These are phyloP conservation scores for Penicillium polonicum DNA, from an alignment of 2,329 filamentous ascomycete genomes.

Conservation along the genomic window DNA sequence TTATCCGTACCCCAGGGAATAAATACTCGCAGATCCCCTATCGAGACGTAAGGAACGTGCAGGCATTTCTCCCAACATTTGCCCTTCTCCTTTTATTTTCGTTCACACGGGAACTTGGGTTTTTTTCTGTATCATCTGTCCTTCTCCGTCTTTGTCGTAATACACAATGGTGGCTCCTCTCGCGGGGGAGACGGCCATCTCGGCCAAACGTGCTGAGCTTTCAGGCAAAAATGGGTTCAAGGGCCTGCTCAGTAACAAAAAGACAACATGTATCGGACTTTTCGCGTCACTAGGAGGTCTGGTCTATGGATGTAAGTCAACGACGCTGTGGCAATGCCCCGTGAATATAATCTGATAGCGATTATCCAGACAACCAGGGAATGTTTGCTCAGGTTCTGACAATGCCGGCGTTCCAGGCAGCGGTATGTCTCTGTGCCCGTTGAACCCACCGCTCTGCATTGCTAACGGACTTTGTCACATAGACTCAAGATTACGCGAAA, in stretches of 20 bases:
- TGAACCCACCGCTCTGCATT: background rate
- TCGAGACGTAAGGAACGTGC: background rate
- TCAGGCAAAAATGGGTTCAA: conserved; percentile 45
- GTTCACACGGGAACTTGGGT: background rate
- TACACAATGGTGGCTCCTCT: conserved; percentile 16
- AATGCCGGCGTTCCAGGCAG: conserved; percentile 48
- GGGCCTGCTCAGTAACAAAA: conserved; percentile 53
- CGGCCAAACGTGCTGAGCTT: conserved; percentile 36
- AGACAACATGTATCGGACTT: conserved; percentile 55
- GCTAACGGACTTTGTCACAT: background rate
- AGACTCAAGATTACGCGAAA: conserved; percentile 32
- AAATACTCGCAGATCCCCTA: conserved; percentile 11
- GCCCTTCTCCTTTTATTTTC: background rate
- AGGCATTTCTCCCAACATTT: background rate
- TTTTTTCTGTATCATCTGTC: background rate
- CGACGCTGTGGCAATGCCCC: background rate
- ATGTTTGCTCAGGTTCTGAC: conserved; percentile 69
- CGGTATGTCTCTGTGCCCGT: conserved; percentile 42
- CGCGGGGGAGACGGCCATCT: conserved; percentile 27
- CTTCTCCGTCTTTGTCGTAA: background rate
- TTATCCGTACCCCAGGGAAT: conserved; percentile 10
- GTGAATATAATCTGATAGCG: background rate
- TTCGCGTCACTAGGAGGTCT: conserved; percentile 55
- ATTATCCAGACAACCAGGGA: conserved; percentile 63
- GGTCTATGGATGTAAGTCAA: conserved; percentile 56